Conservation (phyloP, 2,329 filamentous ascomycete species). For the Ploettnerulaceae sp. region DNA sequence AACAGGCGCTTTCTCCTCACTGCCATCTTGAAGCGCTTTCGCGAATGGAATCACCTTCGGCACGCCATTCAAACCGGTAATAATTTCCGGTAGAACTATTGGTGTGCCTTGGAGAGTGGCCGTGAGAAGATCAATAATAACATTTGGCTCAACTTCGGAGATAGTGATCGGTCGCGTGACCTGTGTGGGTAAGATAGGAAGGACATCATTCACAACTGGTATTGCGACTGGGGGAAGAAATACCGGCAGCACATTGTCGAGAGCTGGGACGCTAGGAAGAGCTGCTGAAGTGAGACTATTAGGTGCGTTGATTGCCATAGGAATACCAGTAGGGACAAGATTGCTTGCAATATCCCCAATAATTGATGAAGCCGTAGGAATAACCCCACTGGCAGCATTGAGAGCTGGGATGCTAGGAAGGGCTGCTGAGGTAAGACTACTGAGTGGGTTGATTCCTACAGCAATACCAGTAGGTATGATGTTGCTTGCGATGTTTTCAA, state of each 20-base stretch:
- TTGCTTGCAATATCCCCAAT: background rate
- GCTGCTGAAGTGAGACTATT: background rate
- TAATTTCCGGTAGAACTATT: conserved; percentile 3
- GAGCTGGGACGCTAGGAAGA: background rate
- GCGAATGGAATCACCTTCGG: conserved; percentile 7
- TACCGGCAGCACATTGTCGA: background rate
- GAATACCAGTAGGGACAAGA: background rate
- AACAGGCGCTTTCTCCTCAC: conserved; percentile 6
- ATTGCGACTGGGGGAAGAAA: background rate
- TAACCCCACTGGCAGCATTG: background rate
- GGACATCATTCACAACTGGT: background rate
- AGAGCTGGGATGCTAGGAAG: too few species aligned
- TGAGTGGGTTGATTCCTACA: background rate
- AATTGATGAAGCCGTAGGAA: background rate
- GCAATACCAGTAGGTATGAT: background rate
- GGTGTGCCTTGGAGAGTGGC: conserved; percentile 2
- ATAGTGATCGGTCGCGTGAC: background rate
- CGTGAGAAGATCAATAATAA: conserved; percentile 7
- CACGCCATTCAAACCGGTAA: conserved; percentile 6
- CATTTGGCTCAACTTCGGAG: background rate
- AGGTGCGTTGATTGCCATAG: background rate
- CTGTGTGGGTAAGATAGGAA: background rate
- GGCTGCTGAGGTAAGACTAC: too few species aligned
- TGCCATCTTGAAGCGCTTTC: conserved; percentile 8
- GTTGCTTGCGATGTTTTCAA: too few species aligned